Evolutionary conservation across 2,329 filamentous ascomycete genomes (phyloP).

Genomic region (Sclerotinia trifoliorum): DNA sequence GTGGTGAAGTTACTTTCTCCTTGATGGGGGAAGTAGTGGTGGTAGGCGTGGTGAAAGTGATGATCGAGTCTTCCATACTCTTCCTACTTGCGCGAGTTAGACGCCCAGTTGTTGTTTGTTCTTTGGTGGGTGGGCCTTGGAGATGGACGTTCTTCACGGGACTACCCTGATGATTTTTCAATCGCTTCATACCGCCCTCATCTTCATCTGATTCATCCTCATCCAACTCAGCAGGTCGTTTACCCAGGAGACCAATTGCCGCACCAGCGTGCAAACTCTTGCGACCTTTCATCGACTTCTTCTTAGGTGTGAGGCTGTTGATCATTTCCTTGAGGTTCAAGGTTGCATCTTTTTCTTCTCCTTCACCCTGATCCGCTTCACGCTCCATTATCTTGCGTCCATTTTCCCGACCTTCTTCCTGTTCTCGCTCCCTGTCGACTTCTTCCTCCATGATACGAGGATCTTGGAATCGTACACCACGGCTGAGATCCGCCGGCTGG

Average conservation of each 20-base stretch:
- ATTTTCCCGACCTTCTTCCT: constrained; percentile 62
- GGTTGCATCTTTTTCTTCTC: constrained; percentile 60
- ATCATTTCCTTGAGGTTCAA: constrained; percentile 75
- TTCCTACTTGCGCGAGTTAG: constrained; percentile 50
- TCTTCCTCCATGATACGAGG: constrained; percentile 62
- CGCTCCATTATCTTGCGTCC: constrained; percentile 55
- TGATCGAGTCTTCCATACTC: constrained; percentile 46
- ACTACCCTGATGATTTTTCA: constrained; percentile 70
- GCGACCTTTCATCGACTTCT: constrained; percentile 62
- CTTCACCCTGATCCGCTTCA: constrained; percentile 48
- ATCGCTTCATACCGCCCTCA: constrained; percentile 62
- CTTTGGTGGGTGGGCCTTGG: constrained; percentile 66
- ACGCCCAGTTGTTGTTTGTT: constrained; percentile 63
- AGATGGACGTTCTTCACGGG: constrained; percentile 74
- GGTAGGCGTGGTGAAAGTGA: constrained; percentile 44
- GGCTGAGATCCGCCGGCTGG: constrained; percentile 40
- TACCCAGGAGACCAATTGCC: constrained; percentile 70
- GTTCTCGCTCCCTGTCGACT: constrained; percentile 59
- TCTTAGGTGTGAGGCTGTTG: constrained; percentile 73
- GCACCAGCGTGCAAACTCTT: constrained; percentile 78
- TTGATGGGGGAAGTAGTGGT: constrained; percentile 51
- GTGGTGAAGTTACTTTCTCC: constrained; percentile 54
- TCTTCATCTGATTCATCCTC: constrained; percentile 60
- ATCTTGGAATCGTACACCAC: constrained; percentile 63
- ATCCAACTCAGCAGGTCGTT: constrained; percentile 70